Evolutionary conservation across 495 filamentous ascomycete species (phyloP).

Genomic region (Penicillium psychrofluorescens): DNA sequence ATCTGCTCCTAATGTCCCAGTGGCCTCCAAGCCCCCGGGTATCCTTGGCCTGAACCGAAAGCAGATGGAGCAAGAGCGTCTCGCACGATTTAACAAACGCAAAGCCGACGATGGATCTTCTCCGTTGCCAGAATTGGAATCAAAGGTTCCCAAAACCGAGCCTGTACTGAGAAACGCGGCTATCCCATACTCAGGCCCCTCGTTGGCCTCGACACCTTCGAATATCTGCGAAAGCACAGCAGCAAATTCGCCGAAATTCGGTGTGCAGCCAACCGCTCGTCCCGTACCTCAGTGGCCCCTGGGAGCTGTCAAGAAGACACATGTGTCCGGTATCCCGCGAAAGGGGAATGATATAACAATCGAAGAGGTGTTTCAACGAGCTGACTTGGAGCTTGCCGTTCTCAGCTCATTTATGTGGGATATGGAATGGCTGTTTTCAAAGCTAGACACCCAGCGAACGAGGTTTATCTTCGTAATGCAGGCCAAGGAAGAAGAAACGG

Average conservation of each 20-base stretch:
- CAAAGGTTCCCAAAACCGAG: slow-evolving; percentile 3
- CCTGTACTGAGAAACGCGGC: background rate
- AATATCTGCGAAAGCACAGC: background rate
- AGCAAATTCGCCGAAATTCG: background rate
- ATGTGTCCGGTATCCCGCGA: slow-evolving; percentile 50
- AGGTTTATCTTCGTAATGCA: slow-evolving; percentile 64
- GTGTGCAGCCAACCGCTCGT: slow-evolving; percentile 11
- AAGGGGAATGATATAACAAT: slow-evolving; percentile 72
- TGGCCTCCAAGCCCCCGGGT: slow-evolving; percentile 7
- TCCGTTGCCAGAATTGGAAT: background rate
- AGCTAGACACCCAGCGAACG: slow-evolving; percentile 46
- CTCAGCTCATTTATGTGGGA: slow-evolving; percentile 87
- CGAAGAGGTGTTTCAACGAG: slow-evolving; percentile 76
- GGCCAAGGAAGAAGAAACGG: slow-evolving; percentile 51
- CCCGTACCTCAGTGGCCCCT: slow-evolving; percentile 51
- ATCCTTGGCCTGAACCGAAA: slow-evolving; percentile 59
- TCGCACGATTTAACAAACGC: slow-evolving; percentile 58
- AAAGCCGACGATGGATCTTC: slow-evolving; percentile 33
- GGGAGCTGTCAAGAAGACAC: slow-evolving; percentile 80
- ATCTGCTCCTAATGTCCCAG: background rate
- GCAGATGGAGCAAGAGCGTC: slow-evolving; percentile 79
- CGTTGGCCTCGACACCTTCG: background rate
- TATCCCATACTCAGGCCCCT: background rate
- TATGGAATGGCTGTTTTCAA: slow-evolving; percentile 60
- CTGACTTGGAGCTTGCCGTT: slow-evolving; percentile 65